These are phyloP conservation scores for Pilasporangium apinafurcum DNA, from an alignment of 352 stramenopile genomes.

Conservation along the genomic window DNA sequence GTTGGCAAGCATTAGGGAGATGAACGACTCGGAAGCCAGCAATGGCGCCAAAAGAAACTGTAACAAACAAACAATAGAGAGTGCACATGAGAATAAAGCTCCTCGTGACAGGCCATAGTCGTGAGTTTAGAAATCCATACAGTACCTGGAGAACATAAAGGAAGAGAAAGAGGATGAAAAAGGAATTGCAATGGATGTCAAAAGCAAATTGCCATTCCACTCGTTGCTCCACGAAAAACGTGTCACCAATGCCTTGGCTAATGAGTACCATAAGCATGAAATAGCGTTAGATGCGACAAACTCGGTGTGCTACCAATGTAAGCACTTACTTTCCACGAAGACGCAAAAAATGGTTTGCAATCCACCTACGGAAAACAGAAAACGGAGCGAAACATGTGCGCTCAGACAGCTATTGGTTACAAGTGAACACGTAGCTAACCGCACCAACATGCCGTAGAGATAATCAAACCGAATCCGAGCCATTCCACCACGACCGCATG, in stretches of 20 bases:
- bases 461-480: slow-evolving; percentile 66
- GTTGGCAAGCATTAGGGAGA: slow-evolving; percentile 90
- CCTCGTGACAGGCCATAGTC: too few relatives aligned
- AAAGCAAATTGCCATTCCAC: slow-evolving; percentile 99
- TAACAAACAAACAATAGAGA: slow-evolving; percentile 7
- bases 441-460: slow-evolving; percentile 60
- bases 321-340: slow-evolving; percentile 41
- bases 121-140: neutral
- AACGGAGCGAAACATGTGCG: neutral
- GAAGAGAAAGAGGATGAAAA: slow-evolving; percentile 96
- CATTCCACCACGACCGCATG: slow-evolving; percentile 80
- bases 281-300: neutral
- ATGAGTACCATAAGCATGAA: neutral
- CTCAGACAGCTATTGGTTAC: neutral
- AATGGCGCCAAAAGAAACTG: slow-evolving; percentile 96
- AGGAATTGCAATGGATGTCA: slow-evolving; percentile 99
- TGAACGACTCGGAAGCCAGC: slow-evolving; percentile 85
- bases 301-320: neutral
- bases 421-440: neutral
- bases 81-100: too few relatives aligned
- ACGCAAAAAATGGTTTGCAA: slow-evolving; percentile 64
- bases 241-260: slow-evolving; percentile 65
- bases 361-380: slow-evolving; percentile 22
- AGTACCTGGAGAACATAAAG: slow-evolving; percentile 90
- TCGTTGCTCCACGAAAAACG: slow-evolving; percentile 92